Evolutionary conservation across 495 filamentous ascomycete genomes (phyloP), one percentile per base, ranked within the genome.

Genomic region (Lentithecium fluviatile): DNA sequence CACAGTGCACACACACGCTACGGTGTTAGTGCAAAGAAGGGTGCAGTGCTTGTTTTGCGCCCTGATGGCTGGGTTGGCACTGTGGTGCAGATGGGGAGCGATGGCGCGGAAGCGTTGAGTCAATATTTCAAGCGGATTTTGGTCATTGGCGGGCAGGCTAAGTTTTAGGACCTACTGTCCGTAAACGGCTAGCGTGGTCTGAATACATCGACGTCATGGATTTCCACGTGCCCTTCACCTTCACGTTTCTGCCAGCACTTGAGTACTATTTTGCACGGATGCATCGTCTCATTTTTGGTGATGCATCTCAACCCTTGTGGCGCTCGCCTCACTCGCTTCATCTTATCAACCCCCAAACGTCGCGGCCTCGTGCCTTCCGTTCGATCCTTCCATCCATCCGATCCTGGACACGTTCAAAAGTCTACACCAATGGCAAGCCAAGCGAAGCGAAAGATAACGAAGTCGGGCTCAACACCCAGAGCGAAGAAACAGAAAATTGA

Each of bases 31-130:
- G 36, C 53, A 1, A 48, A 53, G 2, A 45, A 64, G 32, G 76
- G 77, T 6, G 73, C 66, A 15, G 58, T 79, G 13, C 60, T 77
- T 7, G 69, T 79, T 0, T 38, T 78, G 43, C 66, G 77, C 36
- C 77, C 77, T 12, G 77, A 79, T 66, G 76, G 76, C 19, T 79
- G 77, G 77, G 67, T 79, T 26, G 76, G 66, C 0, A 73, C 75
- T 8, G 60, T 71, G 17, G 45, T 67, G 3, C 29, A 32, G 26
- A 52, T 77, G 26, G 54, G 50, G 3, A 19, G 17, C 0, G 45
- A 48, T 1, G 49, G 68, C 7, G 54, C 63, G 38, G n/a, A 15
- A 11, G 71, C 72, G 40, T 53, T 77, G 34, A 69, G 72, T 45
- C 36, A 8, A 2, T 78, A 78, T 62, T 75, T 78, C 63, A 48